phyloP scores from a whole-genome alignment of 1,284 basidiomycete species.

The Pascua guehoae region DNA sequence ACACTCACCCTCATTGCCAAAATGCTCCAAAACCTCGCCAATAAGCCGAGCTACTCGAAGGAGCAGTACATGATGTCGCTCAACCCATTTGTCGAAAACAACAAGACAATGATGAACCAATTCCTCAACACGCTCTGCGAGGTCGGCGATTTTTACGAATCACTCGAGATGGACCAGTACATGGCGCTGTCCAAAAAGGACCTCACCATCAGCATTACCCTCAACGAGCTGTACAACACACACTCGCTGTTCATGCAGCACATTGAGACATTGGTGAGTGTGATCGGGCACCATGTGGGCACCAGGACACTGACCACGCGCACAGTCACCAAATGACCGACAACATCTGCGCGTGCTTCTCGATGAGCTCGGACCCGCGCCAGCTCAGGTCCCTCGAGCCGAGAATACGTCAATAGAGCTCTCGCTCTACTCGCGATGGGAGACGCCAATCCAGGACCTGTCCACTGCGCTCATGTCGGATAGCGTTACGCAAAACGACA shows the following conservation, averaged over 20 bases:
- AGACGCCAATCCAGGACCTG: slow-evolving; percentile 96
- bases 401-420: slow-evolving; percentile 94
- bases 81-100: slow-evolving; percentile 97
- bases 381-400: slow-evolving; percentile 90
- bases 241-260: slow-evolving; percentile 93
- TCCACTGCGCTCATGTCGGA: slow-evolving; percentile 87
- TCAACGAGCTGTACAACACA: slow-evolving; percentile 98
- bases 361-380: slow-evolving; percentile 90
- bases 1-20: slow-evolving; percentile 98
- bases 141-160: slow-evolving; percentile 98
- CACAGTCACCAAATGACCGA: slow-evolving; percentile 91
- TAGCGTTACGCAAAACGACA: slow-evolving; percentile 95
- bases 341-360: slow-evolving; percentile 93
- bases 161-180: slow-evolving; percentile 98
- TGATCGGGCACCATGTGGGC: no score
- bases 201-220: slow-evolving; percentile 94
- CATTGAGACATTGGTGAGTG: slow-evolving; percentile 81
- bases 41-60: slow-evolving; percentile 97
- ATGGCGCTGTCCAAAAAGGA: slow-evolving; percentile 99
- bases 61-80: slow-evolving; percentile 98
- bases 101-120: slow-evolving; percentile 93
- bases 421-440: slow-evolving; percentile 93
- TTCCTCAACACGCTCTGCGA: slow-evolving; percentile 96
- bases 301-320: slow-evolving; percentile 1
- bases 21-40: slow-evolving; percentile 98